A percentile compares a stretch with the other conserved stretches of the same genome.
Evolutionary conservation across 345 rosid species (phyloP).

Genomic region (Rhodomyrtus tomentosa): DNA sequence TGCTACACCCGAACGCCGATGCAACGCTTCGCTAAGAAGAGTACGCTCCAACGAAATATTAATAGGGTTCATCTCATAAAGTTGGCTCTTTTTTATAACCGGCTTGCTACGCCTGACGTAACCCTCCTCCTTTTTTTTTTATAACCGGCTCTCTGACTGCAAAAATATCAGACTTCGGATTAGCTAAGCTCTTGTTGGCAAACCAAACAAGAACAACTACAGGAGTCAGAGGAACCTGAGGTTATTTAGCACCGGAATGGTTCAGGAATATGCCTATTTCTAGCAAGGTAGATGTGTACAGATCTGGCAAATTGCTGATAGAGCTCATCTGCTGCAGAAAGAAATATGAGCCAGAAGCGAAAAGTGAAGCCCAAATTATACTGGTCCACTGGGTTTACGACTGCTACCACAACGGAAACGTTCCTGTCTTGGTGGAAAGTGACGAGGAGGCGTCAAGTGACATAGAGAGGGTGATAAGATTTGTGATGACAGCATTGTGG

Average conservation of each 20-base stretch:
- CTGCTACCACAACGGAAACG: neutral
- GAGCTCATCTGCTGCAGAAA: slow-evolving; percentile 13
- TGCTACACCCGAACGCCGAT: no score
- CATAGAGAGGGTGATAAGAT: neutral
- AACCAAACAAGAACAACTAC: slow-evolving; percentile 5
- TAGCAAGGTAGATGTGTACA: slow-evolving; percentile 18
- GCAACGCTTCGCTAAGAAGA: no score
- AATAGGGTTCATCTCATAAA: no score
- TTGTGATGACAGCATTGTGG: slow-evolving; percentile 4
- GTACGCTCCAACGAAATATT: no score
- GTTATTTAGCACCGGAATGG: slow-evolving; percentile 16
- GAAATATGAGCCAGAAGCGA: neutral
- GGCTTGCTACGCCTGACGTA: no score
- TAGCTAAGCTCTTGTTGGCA: slow-evolving; percentile 2
- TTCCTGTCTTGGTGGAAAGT: neutral
- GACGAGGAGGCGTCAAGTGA: slow-evolving; percentile 1
- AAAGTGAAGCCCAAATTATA: neutral
- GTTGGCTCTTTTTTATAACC: no score
- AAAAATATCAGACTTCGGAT: slow-evolving; percentile 11
- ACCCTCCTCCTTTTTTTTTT: no score
- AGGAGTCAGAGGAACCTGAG: slow-evolving; percentile 5
- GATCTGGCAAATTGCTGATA: slow-evolving; percentile 15
- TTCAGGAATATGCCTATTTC: slow-evolving; percentile 4
- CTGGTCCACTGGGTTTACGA: slow-evolving; percentile 1
- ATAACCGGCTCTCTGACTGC: neutral